Evolutionary conservation across 2,329 filamentous ascomycete species (phyloP), one percentile per base, ranked within the genome.

Genomic region (Claviceps africana): DNA sequence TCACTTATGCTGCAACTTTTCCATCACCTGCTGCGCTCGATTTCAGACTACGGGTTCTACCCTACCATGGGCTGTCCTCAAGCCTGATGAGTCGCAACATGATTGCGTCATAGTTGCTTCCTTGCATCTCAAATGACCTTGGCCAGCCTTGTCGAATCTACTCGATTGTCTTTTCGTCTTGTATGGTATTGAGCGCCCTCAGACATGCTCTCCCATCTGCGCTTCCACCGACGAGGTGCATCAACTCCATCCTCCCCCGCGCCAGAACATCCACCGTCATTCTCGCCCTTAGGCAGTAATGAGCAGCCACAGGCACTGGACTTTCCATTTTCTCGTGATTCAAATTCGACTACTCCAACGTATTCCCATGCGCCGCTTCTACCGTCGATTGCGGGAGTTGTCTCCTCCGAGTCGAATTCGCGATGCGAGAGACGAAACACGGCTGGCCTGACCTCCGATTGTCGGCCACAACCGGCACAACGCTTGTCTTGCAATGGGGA

Each of bases 141-240:
- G 9, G 21, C 42, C 13, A 17, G 11, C 8, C 30, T 21, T 9
- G 21, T 28, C 40, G 17, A 50, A 6, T 28, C 21, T 44, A 39
- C 3, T 30, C 25, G 39, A 40, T 25, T 30, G n/a, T 17, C 9
- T 13, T n/a, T 30, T n/a, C 25, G 40, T 43, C 35, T 15, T 28
- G 43, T n/a, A 40, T 37, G 33, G 31, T 39, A 37, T 21, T 35
- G 19, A 43, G 47, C 1, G 37, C 45, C 10, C 37, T 42, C 42
- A 46, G 49, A 44, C 13, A 77, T 77, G 74, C 68, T 77, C 51
- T 76, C 74, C 57, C 72, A 76, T 64, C 70, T 80, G 47, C 76
- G 77, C 60, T 79, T 81, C 65, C 77, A 80, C 60, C 74, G 77
- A 59, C 74, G 77, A 60, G 76, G 70, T 47, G 71, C 72, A 58